Conservation (phyloP, 2,329 filamentous ascomycete genomes). For the Lachnellula willkommii region DNA sequence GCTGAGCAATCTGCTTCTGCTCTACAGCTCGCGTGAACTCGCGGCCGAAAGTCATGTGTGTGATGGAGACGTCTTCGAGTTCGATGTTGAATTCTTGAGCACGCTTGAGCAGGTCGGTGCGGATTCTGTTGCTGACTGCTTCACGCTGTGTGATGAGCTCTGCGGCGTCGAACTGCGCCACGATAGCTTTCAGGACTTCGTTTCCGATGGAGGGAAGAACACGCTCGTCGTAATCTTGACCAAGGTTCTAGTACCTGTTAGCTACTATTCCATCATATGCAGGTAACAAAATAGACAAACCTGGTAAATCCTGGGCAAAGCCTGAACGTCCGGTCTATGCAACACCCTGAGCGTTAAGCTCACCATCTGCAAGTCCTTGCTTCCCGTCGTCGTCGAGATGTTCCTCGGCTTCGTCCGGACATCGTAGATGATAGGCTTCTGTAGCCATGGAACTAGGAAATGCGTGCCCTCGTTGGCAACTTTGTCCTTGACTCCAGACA, state of each 20-base stretch:
- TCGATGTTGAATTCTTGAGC: conserved; percentile 98
- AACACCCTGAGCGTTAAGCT: conserved; percentile 94
- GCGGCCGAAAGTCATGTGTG: conserved; percentile 99
- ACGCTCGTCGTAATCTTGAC: conserved; percentile 96
- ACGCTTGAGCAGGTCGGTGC: conserved; percentile 82
- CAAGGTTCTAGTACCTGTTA: conserved; percentile 66
- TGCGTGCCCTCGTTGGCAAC: conserved; percentile 96
- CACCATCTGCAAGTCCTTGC: conserved; percentile 99
- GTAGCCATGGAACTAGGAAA: conserved; percentile 92
- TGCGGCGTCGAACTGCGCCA: conserved; percentile 96
- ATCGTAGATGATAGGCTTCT: conserved; percentile 91
- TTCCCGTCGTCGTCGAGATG: conserved; percentile 94
- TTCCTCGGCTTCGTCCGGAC: conserved; percentile 96
- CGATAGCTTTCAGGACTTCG: conserved; percentile 97
- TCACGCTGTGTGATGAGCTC: conserved; percentile 99
- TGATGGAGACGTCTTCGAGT: conserved; percentile 97
- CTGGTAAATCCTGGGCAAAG: conserved; percentile 97
- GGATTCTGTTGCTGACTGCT: conserved; percentile 92
- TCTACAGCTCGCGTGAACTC: conserved; percentile 98
- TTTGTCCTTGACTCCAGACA: conserved; percentile 85
- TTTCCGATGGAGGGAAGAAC: conserved; percentile 98
- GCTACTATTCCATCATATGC: not conserved
- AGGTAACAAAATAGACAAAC: conserved; percentile 44
- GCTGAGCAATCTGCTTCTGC: conserved; percentile 99
- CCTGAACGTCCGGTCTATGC: conserved; percentile 88